Conservation (phyloP, 2,329 filamentous ascomycete genomes). For the Epicoccum sorghinum region DNA sequence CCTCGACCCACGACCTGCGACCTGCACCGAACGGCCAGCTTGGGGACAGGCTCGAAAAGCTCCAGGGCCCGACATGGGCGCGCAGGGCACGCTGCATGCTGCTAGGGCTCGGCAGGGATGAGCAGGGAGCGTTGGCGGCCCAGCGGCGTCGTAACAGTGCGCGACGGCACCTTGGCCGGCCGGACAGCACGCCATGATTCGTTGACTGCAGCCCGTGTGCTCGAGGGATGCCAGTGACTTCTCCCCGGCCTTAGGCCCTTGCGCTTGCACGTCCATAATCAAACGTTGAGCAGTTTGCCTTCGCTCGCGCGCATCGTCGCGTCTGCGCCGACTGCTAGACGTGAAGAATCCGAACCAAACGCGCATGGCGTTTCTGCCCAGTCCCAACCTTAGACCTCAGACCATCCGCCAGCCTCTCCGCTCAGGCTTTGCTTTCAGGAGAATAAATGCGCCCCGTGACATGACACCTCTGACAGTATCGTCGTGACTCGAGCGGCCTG, state of each 20-base stretch:
- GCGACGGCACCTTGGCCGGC: slow-evolving; percentile 15
- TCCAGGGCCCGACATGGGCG: slow-evolving; percentile 10
- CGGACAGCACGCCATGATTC: slow-evolving; percentile 24
- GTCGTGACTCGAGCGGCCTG: slow-evolving; percentile 14
- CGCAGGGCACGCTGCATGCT: slow-evolving; percentile 19
- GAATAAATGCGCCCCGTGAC: not conserved
- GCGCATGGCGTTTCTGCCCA: not conserved
- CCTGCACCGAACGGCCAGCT: slow-evolving; percentile 14
- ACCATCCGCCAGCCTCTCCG: not conserved
- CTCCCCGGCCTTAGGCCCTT: slow-evolving; percentile 20
- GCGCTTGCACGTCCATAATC: slow-evolving; percentile 7
- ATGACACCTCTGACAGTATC: slow-evolving; percentile 8
- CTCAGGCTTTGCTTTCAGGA: not conserved
- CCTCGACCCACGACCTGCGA: slow-evolving; percentile 17
- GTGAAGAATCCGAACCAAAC: slow-evolving; percentile 5
- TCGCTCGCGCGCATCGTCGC: slow-evolving; percentile 9
- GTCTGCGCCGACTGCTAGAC: slow-evolving; percentile 4
- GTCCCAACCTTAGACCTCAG: too few species aligned
- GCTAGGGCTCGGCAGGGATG: slow-evolving; percentile 30
- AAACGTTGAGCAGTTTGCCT: slow-evolving; percentile 9
- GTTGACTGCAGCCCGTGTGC: slow-evolving; percentile 27
- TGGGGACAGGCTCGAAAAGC: slow-evolving; percentile 13
- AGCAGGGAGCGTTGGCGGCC: slow-evolving; percentile 32
- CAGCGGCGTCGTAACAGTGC: slow-evolving; percentile 22
- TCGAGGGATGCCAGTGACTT: slow-evolving; percentile 21